phyloP scores from a whole-genome alignment of 2,329 filamentous ascomycete genomes.

The Nothophoma quercina region DNA sequence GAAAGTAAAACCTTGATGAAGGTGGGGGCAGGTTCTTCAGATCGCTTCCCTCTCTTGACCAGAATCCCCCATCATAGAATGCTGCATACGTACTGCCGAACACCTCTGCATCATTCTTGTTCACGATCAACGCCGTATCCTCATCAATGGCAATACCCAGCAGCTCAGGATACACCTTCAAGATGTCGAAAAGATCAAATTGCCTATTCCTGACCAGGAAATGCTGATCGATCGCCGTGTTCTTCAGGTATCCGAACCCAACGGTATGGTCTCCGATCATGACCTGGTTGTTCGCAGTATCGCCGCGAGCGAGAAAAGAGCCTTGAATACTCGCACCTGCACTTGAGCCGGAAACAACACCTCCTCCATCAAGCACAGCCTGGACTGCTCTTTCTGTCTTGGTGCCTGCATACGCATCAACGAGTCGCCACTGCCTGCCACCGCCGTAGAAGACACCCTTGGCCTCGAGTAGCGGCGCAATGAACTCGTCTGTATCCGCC shows the following conservation, averaged over 20 bases:
- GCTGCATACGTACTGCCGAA: slow-evolving; percentile 37
- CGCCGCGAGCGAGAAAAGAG: slow-evolving; percentile 32
- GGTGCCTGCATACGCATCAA: slow-evolving; percentile 36
- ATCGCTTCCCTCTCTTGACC: slow-evolving; percentile 35
- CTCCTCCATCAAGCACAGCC: slow-evolving; percentile 28
- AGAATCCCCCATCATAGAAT: slow-evolving; percentile 35
- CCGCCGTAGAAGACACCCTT: slow-evolving; percentile 35
- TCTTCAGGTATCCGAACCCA: slow-evolving; percentile 38
- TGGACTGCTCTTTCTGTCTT: slow-evolving; percentile 32
- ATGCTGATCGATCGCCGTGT: slow-evolving; percentile 37
- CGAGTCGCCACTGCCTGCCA: slow-evolving; percentile 35
- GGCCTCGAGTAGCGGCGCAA: slow-evolving; percentile 29
- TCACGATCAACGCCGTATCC: slow-evolving; percentile 35
- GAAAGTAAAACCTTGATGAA: slow-evolving; percentile 32
- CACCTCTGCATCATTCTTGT: slow-evolving; percentile 31
- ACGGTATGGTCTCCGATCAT: slow-evolving; percentile 33
- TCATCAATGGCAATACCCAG: slow-evolving; percentile 36
- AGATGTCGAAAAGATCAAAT: slow-evolving; percentile 37
- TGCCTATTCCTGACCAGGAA: slow-evolving; percentile 36
- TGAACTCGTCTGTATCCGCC: slow-evolving; percentile 32
- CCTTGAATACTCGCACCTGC: slow-evolving; percentile 35
- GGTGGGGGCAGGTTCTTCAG: slow-evolving; percentile 22
- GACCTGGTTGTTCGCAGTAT: slow-evolving; percentile 32
- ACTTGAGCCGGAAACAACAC: slow-evolving; percentile 33
- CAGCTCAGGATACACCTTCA: slow-evolving; percentile 28